A percentile compares a stretch with the other conserved stretches of the same genome.
Conservation (phyloP, 2,329 filamentous ascomycete species). For the Colletotrichum filicis region DNA sequence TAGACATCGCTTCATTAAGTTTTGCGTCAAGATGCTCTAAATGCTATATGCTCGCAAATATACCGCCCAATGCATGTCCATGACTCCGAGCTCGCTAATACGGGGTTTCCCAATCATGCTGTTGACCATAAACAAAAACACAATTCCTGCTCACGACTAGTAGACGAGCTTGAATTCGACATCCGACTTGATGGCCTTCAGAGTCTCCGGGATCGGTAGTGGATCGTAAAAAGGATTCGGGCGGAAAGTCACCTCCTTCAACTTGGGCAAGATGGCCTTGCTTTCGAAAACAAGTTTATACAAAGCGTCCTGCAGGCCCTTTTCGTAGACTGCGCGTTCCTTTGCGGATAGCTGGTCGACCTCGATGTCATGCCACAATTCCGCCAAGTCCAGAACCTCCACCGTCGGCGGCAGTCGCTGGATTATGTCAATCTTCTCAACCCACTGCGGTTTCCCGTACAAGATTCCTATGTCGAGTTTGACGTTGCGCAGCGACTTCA, state of each 20-base stretch:
- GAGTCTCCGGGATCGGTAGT: constrained; percentile 24
- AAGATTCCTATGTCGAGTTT: constrained; percentile 29
- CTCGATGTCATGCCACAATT: constrained; percentile 31
- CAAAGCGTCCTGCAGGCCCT: constrained; percentile 45
- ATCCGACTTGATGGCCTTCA: constrained; percentile 1
- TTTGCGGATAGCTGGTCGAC: constrained; percentile 12
- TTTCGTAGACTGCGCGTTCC: constrained; percentile 39
- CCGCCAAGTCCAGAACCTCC: constrained; percentile 28
- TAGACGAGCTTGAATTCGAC: constrained; percentile 28
- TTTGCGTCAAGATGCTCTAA: background rate
- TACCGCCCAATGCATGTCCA: background rate
- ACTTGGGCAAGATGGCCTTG: constrained; percentile 5
- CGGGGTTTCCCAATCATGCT: background rate
- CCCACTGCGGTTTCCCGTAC: constrained; percentile 12
- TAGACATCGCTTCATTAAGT: background rate
- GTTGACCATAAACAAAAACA: background rate
- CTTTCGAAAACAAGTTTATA: constrained; percentile 43
- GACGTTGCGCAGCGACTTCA: constrained; percentile 29
- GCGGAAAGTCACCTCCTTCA: constrained; percentile 30
- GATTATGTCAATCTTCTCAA: constrained; percentile 17
- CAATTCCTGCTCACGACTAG: background rate
- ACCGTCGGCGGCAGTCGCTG: background rate
- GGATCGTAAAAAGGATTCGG: constrained; percentile 28
- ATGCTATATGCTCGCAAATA: background rate
- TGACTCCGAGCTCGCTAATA: background rate